Percentiles rank a stretch among this genome's conserved stretches.
Conservation (phyloP, 2,329 filamentous ascomycete genomes). For the Aspergillaceae sp. region DNA sequence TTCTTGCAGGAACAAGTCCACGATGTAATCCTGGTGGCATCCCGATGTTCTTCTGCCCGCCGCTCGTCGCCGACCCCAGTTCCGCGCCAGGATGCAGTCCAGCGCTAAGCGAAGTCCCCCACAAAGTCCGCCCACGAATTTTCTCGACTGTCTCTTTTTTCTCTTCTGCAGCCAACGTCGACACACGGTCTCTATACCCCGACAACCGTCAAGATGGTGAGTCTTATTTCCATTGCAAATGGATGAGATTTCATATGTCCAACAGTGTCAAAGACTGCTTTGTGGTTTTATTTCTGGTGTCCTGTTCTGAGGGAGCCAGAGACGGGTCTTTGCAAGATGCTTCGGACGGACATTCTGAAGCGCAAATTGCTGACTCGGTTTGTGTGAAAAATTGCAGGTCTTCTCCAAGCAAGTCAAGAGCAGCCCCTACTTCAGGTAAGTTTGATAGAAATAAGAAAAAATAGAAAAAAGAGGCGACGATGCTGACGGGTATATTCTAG, state of each 20-base stretch:
- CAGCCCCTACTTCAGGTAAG: slow-evolving; percentile 97
- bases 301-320: slow-evolving; percentile 9
- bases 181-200: slow-evolving; percentile 16
- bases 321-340: slow-evolving; percentile 91
- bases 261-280: slow-evolving; percentile 5
- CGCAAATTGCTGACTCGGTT: slow-evolving; percentile 99
- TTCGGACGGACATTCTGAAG: slow-evolving; percentile 89
- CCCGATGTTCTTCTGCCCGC: slow-evolving; percentile 3
- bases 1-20: too few relatives aligned
- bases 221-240: slow-evolving; percentile 21
- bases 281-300: too few relatives aligned
- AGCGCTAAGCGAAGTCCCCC: slow-evolving; percentile 36
- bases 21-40: too few relatives aligned
- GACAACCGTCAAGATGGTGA: slow-evolving; percentile 40
- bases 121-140: slow-evolving; percentile 33
- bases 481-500: slow-evolving; percentile 40
- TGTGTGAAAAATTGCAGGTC: slow-evolving; percentile 49
- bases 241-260: slow-evolving; percentile 14
- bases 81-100: slow-evolving; percentile 24
- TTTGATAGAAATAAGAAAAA: slow-evolving; percentile 13
- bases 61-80: slow-evolving; percentile 35
- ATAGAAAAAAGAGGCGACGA: neutral
- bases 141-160: slow-evolving; percentile 15
- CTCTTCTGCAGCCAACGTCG: slow-evolving; percentile 25
- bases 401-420: slow-evolving; percentile 96